These are phyloP conservation scores for Myxozyma melibiosi DNA, from an alignment of 805 yeast species.

Conservation along the genomic window DNA sequence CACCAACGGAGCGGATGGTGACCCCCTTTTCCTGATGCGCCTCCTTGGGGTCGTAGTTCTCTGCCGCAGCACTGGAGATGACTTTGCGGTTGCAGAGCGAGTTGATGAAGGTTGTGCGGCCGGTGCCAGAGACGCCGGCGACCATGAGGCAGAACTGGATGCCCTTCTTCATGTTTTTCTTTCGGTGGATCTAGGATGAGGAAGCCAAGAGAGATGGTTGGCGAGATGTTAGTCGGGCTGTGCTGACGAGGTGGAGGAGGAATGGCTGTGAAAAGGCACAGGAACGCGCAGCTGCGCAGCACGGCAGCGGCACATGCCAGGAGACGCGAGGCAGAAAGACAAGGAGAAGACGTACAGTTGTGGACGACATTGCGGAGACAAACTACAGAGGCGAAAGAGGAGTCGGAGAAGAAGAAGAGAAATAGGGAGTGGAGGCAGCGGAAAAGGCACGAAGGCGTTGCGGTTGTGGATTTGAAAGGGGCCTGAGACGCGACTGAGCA, in stretches of 20 bases:
- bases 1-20: conserved; percentile 51
- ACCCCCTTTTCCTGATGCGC: conserved; percentile 46
- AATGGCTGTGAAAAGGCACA: too few relatives aligned
- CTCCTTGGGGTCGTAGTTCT: conserved; percentile 37
- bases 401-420: neutral
- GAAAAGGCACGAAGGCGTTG: neutral
- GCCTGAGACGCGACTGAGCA: conserved; percentile 8
- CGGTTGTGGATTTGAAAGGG: conserved; percentile 12
- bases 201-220: too few relatives aligned
- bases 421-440: neutral
- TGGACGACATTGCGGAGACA: neutral
- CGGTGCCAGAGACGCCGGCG: conserved; percentile 72
- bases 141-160: conserved; percentile 68
- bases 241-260: too few relatives aligned
- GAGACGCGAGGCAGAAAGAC: neutral
- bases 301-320: neutral
- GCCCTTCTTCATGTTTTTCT: conserved; percentile 65
- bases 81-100: conserved; percentile 61
- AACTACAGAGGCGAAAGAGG: neutral
- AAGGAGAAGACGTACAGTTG: conserved; percentile 2
- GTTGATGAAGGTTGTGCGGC: conserved; percentile 73
- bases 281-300: too few relatives aligned
- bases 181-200: conserved; percentile 51
- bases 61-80: conserved; percentile 36
- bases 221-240: too few relatives aligned